Conservation (phyloP, 305 asterid genomes). For the Solanum hybrid region DNA sequence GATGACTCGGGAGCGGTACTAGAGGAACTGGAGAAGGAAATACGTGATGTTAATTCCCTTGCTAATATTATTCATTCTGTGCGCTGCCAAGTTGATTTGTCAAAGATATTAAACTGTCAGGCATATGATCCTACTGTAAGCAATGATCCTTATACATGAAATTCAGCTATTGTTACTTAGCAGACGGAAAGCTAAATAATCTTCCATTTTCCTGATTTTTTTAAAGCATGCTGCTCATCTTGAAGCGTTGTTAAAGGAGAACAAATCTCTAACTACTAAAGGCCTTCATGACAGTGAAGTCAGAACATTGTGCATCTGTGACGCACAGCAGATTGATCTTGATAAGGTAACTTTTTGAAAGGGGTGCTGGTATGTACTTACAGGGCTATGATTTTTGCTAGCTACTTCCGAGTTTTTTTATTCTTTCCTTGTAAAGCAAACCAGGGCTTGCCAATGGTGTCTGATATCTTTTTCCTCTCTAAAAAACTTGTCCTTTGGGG, state of each 20-base stretch:
- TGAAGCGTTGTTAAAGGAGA: conserved; percentile 65
- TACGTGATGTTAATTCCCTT: conserved; percentile 62
- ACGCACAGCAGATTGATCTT: conserved; percentile 46
- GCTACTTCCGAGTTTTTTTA: fast-evolving
- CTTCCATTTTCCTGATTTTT: background rate
- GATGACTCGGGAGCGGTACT: conserved; percentile 36
- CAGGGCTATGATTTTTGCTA: background rate
- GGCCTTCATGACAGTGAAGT: conserved; percentile 77
- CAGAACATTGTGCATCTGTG: conserved; percentile 70
- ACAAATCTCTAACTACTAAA: conserved; percentile 50
- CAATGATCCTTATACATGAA: background rate
- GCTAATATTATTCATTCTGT: conserved; percentile 61
- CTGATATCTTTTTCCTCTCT: background rate
- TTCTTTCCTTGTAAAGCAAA: background rate
- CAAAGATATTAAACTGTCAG: conserved; percentile 63
- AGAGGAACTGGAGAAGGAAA: conserved; percentile 79
- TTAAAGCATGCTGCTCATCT: conserved; percentile 73
- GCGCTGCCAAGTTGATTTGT: conserved; percentile 74
- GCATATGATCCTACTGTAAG: conserved; percentile 76
- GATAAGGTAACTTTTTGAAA: conserved; percentile 56
- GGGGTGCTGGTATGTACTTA: background rate
- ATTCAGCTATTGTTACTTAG: background rate
- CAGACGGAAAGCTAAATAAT: background rate
- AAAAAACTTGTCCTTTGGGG: background rate
- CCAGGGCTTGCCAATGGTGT: background rate